phyloP scores from a whole-genome alignment of 805 yeast species.

The Vanderwaltozyma polyspora region DNA sequence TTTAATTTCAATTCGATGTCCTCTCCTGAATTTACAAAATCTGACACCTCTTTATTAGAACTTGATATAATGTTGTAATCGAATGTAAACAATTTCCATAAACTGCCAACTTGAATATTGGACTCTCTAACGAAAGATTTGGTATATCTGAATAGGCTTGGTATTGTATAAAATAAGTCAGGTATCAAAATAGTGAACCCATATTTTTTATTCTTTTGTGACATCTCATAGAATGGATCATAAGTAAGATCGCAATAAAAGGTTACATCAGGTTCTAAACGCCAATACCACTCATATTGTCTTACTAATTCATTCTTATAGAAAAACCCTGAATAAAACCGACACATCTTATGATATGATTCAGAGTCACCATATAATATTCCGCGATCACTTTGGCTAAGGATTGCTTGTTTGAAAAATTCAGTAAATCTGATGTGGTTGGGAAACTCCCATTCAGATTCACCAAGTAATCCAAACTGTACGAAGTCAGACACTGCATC shows the following conservation, averaged over 20 bases:
- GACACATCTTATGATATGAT: conserved; percentile 89
- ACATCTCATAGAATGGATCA: conserved; percentile 85
- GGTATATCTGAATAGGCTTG: conserved; percentile 68
- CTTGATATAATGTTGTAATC: conserved; percentile 30
- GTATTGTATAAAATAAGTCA: conserved; percentile 74
- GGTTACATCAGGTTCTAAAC: conserved; percentile 88
- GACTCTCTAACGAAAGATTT: conserved; percentile 43
- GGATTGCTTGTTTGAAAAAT: conserved; percentile 43
- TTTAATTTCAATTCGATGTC: conserved; percentile 19
- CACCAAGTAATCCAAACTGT: conserved; percentile 58
- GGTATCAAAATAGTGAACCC: conserved; percentile 75
- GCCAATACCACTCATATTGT: conserved; percentile 85
- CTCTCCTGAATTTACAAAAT: conserved; percentile 20
- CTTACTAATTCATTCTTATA: conserved; percentile 65
- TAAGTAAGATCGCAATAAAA: conserved; percentile 85
- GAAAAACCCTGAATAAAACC: conserved; percentile 80
- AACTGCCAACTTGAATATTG: conserved; percentile 40
- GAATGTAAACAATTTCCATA: conserved; percentile 59
- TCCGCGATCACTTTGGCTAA: conserved; percentile 70
- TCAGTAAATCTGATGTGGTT: conserved; percentile 11
- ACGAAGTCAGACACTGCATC: conserved; percentile 52
- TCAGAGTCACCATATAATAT: conserved; percentile 75
- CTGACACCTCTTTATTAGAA: conserved; percentile 16
- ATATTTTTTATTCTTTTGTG: conserved; percentile 52
- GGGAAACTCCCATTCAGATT: conserved; percentile 62